Base-by-base conservation (phyloP, 345 rosid genomes). In the Pugionium dolabratum region DNA sequence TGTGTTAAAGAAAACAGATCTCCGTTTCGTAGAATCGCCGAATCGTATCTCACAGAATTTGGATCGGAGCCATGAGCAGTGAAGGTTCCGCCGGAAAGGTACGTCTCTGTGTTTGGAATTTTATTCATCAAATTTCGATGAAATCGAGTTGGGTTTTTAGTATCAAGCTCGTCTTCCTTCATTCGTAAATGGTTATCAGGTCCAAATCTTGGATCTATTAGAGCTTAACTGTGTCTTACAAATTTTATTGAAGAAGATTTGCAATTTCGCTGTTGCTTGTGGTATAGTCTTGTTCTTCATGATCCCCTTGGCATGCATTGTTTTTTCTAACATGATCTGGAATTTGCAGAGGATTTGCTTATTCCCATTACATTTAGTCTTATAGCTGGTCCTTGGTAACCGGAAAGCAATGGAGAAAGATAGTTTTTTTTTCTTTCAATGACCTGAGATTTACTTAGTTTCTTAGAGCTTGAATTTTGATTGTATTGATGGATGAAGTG, bases 61-160 rank as follows among this genome's bases (percentile, higher is more conserved):
- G 28, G 34, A 36, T 70, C 35, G 11, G 4, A 62, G 56, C 47
- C 18, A 67, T 70, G 63, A 45, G 62, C 28, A 3, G 35, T 60
- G 18, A 62, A 11, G 50, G 49, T 54, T 70, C 68, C 28, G 55
- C 69, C 56, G 75, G 75, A 18, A 71, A 47, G 75, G 75, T 71
- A 71, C 34, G 55, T 51, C 54, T 44, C 62, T 32, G 37, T 33
- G 7, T 60, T 52, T 35, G 5, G 2, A 42, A 29, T 7, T 44
- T 44, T 42, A 26, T 29, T 45, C 18, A 7, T 18, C 18, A 18
- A 18, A 18, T 18, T 18, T 7, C 40, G 64, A 43, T 43, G n/a
- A 28, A 35, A 58, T 49, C 25, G 35, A 49, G 50, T n/a, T 58
- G 32, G n/a, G 49, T 39, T 57, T 31, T 10, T 30, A 53, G 5